These are phyloP conservation scores for Micromonas pusilla DNA, from an alignment of 139 green algal species.

Conservation along the genomic window DNA sequence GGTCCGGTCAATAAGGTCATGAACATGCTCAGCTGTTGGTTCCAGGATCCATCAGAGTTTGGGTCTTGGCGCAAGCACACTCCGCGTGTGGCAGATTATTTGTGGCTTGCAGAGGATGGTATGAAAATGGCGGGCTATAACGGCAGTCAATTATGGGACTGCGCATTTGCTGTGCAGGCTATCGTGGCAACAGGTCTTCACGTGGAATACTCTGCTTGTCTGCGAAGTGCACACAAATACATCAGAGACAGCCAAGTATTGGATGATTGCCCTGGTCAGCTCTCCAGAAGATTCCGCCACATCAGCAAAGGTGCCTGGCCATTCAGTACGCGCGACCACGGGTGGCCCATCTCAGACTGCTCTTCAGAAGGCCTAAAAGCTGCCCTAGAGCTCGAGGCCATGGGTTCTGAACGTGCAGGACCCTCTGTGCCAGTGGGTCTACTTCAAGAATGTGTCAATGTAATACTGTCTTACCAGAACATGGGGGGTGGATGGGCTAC, in stretches of 20 bases:
- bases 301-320: conserved; percentile 94
- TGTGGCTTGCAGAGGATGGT: conserved; percentile 97
- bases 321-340: conserved; percentile 90
- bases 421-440: conserved; percentile 52
- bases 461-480: conserved; percentile 58
- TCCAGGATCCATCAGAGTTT: conserved; percentile 73
- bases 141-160: conserved; percentile 95
- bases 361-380: conserved; percentile 70
- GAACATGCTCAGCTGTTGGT: conserved; percentile 94
- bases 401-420: conserved; percentile 42
- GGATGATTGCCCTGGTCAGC: conserved; percentile 56
- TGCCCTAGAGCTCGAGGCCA: background rate
- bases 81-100: conserved; percentile 76
- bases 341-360: conserved; percentile 98
- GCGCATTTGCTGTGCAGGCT: conserved; percentile 85
- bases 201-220: conserved; percentile 37
- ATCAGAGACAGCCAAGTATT: conserved; percentile 66
- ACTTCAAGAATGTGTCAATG: conserved; percentile 74
- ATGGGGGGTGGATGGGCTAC: conserved; percentile 91
- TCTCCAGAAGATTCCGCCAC: conserved; percentile 83
- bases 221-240: conserved; percentile 67
- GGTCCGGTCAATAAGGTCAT: conserved; percentile 98
- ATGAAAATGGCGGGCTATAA: conserved; percentile 94
- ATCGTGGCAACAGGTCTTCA: conserved; percentile 31
- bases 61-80: conserved; percentile 78